These are phyloP conservation scores for Lotmaria passim DNA, from an alignment of 208 protist genomes.

Conservation along the genomic window DNA sequence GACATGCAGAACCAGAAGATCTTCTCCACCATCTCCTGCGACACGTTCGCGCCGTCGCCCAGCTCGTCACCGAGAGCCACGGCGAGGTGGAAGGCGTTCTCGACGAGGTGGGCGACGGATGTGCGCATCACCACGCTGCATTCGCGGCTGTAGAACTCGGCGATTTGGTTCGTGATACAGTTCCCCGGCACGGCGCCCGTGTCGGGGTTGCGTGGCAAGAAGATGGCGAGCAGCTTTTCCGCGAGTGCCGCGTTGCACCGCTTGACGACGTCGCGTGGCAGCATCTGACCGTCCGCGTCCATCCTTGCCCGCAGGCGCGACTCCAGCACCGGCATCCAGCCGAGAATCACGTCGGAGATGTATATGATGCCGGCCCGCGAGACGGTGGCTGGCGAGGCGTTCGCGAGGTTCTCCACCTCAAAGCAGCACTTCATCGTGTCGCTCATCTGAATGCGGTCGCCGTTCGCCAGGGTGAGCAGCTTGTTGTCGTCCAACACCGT, in stretches of 20 bases:
- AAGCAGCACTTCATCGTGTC: constrained; percentile 97
- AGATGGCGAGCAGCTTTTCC: constrained; percentile 81
- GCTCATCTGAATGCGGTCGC: constrained; percentile 97
- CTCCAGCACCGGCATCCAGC: constrained; percentile 92
- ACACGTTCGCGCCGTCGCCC: constrained; percentile 77
- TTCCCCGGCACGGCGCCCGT: constrained; percentile 26
- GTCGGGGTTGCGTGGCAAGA: constrained; percentile 71
- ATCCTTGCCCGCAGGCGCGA: constrained; percentile 75
- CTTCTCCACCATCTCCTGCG: constrained; percentile 85
- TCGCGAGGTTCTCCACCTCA: constrained; percentile 98
- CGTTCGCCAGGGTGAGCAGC: constrained; percentile 98
- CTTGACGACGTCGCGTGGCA: constrained; percentile 80
- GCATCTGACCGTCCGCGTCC: constrained; percentile 75
- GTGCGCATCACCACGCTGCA: constrained; percentile 89
- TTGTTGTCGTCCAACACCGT: constrained; percentile 99
- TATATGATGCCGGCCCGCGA: constrained; percentile 98
- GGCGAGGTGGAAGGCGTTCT: constrained; percentile 93
- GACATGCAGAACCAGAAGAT: constrained; percentile 95
- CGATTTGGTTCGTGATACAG: constrained; percentile 69
- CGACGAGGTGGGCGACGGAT: constrained; percentile 85
- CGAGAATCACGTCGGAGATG: constrained; percentile 96
- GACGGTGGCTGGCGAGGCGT: constrained; percentile 99
- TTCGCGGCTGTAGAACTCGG: constrained; percentile 90
- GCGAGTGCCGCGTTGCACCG: constrained; percentile 75
- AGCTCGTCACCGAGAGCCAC: constrained; percentile 87